A percentile compares a stretch with the other conserved stretches of the same genome.
These are phyloP conservation scores for Cercophora sp. DNA, from an alignment of 495 filamentous ascomycete genomes.

Conservation along the genomic window DNA sequence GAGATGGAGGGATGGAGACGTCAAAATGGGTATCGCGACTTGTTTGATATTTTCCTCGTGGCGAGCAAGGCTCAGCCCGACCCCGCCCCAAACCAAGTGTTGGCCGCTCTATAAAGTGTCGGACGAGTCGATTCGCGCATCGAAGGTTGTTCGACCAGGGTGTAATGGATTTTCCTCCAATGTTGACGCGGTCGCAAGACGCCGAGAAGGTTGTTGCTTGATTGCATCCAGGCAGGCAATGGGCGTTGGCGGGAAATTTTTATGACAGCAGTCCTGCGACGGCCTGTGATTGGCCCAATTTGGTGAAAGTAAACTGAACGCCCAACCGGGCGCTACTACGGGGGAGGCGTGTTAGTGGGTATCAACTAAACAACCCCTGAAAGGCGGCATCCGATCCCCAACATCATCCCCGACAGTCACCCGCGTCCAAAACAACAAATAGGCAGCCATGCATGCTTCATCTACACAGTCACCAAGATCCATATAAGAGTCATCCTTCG, in stretches of 20 bases:
- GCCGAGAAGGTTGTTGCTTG: constrained; percentile 8
- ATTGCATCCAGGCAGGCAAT: constrained; percentile 1
- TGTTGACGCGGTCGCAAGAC: background rate
- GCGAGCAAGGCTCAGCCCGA: constrained; percentile 12
- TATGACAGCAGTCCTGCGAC: constrained; percentile 10
- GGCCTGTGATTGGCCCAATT: constrained; percentile 19
- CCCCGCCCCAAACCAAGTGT: constrained; percentile 17
- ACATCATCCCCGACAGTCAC: too few relatives aligned
- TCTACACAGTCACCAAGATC: too few relatives aligned
- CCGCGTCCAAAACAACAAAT: too few relatives aligned
- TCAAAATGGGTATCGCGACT: too few relatives aligned
- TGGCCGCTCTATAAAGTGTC: constrained; percentile 14
- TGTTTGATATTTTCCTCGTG: too few relatives aligned
- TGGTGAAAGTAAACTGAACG: constrained; percentile 7
- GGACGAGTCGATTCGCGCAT: constrained; percentile 16
- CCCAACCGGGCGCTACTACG: too few relatives aligned
- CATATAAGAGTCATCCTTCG: too few relatives aligned
- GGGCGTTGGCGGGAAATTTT: constrained; percentile 23
- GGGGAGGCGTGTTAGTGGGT: too few relatives aligned
- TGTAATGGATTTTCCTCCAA: constrained; percentile 2
- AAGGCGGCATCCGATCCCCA: too few relatives aligned
- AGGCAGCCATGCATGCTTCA: too few relatives aligned
- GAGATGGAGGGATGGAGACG: constrained; percentile 4
- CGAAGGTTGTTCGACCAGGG: constrained; percentile 9
- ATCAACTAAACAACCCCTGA: too few relatives aligned